A percentile compares a stretch with the other conserved stretches of the same genome.
Conservation (phyloP, 108 stramenopile genomes). For the Skeletonema costatum region DNA sequence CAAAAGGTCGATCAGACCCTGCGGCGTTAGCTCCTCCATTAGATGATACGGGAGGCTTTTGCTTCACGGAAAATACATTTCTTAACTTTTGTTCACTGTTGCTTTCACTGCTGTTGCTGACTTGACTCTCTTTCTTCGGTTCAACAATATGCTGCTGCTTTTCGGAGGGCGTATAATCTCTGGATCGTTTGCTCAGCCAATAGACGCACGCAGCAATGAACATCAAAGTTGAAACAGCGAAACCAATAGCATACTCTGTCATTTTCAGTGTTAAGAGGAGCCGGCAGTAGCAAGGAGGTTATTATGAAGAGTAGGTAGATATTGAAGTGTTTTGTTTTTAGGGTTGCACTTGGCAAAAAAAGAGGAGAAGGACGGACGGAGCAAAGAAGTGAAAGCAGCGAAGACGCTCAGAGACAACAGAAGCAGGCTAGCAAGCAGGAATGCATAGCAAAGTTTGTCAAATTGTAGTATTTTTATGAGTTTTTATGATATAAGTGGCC, state of each 20-base stretch:
- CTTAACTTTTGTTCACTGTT: constrained; percentile 9
- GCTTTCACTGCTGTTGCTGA: neutral
- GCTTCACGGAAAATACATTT: constrained; percentile 45
- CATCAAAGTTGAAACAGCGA: neutral
- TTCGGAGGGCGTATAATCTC: neutral
- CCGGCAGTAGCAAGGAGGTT: too few species aligned
- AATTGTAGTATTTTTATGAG: neutral
- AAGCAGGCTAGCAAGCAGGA: too few species aligned
- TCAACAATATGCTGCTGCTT: neutral
- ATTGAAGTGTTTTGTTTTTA: too few species aligned
- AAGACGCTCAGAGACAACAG: too few species aligned
- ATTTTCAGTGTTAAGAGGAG: neutral
- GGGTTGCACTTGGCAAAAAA: too few species aligned
- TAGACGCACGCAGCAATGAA: neutral
- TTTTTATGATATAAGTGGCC: constrained; percentile 1
- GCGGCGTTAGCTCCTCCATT: neutral
- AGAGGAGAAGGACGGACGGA: neutral
- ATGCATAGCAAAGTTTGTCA: neutral
- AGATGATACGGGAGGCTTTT: constrained; percentile 18
- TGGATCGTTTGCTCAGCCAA: neutral
- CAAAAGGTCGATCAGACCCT: constrained; percentile 64
- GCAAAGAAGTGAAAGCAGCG: too few species aligned
- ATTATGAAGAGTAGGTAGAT: too few species aligned
- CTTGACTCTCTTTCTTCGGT: neutral
- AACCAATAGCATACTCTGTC: neutral